phyloP scores from a whole-genome alignment of 1,284 basidiomycete species.

The Waitea zeae region DNA sequence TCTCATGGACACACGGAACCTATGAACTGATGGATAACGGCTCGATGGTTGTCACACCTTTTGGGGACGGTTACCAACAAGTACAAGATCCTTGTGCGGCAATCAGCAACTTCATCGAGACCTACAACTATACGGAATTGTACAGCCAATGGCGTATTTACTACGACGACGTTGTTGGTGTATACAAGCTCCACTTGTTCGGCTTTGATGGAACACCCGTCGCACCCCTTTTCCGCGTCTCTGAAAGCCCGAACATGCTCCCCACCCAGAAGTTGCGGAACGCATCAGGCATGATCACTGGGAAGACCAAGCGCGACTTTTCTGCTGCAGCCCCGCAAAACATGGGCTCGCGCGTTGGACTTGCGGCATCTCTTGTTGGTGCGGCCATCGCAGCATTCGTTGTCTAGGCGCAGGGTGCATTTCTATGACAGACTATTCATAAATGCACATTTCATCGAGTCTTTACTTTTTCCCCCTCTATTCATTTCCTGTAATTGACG shows the following conservation, averaged over 20 bases:
- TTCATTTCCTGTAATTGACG: too few species aligned
- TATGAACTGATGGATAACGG: conserved; percentile 56
- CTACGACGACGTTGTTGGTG: conserved; percentile 29
- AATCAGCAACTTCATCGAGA: conserved; percentile 67
- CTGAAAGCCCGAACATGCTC: conserved; percentile 45
- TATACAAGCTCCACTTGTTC: conserved; percentile 48
- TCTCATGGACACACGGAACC: conserved; percentile 77
- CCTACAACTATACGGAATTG: conserved; percentile 56
- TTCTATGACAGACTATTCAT: too few species aligned
- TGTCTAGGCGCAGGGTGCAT: too few species aligned
- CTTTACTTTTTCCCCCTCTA: too few species aligned
- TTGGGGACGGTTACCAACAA: conserved; percentile 79
- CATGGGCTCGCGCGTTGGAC: too few species aligned
- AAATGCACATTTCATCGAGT: too few species aligned
- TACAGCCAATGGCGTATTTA: conserved; percentile 42
- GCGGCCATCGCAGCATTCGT: too few species aligned
- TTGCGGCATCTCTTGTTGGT: too few species aligned
- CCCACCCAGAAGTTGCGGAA: conserved; percentile 37
- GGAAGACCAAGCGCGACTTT: too few species aligned
- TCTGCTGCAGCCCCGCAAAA: too few species aligned
- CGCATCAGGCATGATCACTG: too few species aligned
- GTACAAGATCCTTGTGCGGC: conserved; percentile 84
- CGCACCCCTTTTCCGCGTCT: conserved; percentile 40
- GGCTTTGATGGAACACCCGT: conserved; percentile 45
- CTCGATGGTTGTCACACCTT: conserved; percentile 53